phyloP scores from a whole-genome alignment of 768 basidiomycete species.

The Terana coerulea region DNA sequence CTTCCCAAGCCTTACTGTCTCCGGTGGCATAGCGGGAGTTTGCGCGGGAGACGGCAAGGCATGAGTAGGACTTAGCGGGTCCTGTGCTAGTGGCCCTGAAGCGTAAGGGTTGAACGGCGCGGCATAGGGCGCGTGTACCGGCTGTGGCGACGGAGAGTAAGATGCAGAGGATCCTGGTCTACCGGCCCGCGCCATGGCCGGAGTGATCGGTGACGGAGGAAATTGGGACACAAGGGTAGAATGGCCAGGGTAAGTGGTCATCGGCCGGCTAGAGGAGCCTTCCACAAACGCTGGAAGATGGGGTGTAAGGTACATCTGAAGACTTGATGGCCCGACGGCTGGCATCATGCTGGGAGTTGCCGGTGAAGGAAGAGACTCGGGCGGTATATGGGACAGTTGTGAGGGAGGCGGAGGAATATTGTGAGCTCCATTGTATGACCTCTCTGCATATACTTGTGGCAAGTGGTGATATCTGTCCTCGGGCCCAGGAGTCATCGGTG shows the following conservation, averaged over 20 bases:
- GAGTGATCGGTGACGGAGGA: neutral
- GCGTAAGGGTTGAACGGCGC: neutral
- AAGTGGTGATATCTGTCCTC: no score
- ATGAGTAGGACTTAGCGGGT: neutral
- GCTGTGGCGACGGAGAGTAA: slow-evolving; percentile 16
- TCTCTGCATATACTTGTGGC: no score
- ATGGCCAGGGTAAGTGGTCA: neutral
- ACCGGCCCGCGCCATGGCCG: neutral
- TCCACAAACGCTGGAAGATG: slow-evolving; percentile 33
- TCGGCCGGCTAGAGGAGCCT: slow-evolving; percentile 30
- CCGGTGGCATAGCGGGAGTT: neutral
- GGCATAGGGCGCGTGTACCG: neutral
- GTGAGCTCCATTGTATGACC: no score
- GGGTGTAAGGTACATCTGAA: slow-evolving; percentile 27
- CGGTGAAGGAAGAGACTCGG: slow-evolving; percentile 2
- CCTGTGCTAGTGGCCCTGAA: neutral
- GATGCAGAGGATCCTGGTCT: neutral
- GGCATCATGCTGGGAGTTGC: no score
- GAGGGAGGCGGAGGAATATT: slow-evolving; percentile 31
- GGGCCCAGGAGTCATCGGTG: no score
- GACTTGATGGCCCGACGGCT: no score
- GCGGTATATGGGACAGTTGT: slow-evolving; percentile 1
- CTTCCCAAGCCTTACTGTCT: slow-evolving; percentile 12
- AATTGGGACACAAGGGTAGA: neutral
- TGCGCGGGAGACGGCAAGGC: slow-evolving; percentile 4